Evolutionary conservation across 2,329 filamentous ascomycete genomes (phyloP), one percentile per base, ranked within the genome.

Genomic region (Neoascochyta sp.): DNA sequence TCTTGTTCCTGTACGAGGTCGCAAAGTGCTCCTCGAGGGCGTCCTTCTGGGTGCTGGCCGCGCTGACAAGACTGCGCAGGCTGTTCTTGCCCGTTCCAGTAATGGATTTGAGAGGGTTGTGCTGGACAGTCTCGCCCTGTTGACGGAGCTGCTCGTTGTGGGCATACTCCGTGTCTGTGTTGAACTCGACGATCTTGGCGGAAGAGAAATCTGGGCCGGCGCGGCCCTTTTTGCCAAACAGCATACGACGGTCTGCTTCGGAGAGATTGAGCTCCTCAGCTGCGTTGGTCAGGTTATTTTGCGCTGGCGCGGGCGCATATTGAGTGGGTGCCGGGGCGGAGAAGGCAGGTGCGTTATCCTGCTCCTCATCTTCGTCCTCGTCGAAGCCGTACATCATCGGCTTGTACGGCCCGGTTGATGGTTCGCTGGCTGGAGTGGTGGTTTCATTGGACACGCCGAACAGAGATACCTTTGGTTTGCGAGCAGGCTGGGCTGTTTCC

Each of bases 21-120:
- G 87, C 87, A 68, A 95, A 95, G 58, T 86, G 89, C 54, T 96
- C 90, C 64, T 95, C 88, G 45, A 95, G 67, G 3, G 87, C 88
- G 8, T 94, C 87, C 56, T 81, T 80, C 65, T 96, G 88, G 41
- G 74, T 85, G 46, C 79, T 79, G 15, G 86, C 89, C 39, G 83
- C 83, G 62, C 80, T 87, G 45, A 96, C 84, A 49, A 96, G 71
- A 67, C 95, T 88, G 55, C 82, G 81, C 60, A 96, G 70, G 52
- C 77, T 93, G 65, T 95, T 88, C 68, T 95, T 95, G 37, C 87
- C 86, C 3, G 88, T 84, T 7, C 57, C 58, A 14, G 86, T 81
- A 56, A 95, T 83, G 3, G 81, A 70, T 29, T 87, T 82, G 33
- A 95, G 81, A 6, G 88, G 85, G 52, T 90, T 89, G 65, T 93